Conservation (phyloP, 495 filamentous ascomycete genomes). For the Neurospora sp. region DNA sequence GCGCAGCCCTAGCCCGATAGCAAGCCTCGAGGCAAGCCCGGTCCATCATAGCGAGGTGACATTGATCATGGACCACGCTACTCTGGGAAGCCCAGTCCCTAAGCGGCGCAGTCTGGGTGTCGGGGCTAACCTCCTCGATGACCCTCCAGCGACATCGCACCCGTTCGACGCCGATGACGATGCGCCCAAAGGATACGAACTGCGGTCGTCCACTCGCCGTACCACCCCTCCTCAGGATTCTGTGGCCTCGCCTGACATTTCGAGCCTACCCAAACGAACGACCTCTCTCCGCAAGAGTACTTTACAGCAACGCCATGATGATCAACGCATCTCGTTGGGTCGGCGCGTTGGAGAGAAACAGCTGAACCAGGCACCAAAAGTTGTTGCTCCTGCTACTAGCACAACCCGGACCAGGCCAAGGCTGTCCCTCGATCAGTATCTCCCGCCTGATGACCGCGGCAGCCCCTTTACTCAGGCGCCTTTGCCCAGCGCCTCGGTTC, state of each 20-base stretch:
- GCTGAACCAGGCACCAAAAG: slow-evolving; percentile 29
- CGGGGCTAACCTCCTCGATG: slow-evolving; percentile 64
- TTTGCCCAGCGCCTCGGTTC: slow-evolving; percentile 46
- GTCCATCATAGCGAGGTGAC: slow-evolving; percentile 85
- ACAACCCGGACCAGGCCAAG: slow-evolving; percentile 47
- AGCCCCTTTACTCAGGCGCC: slow-evolving; percentile 50
- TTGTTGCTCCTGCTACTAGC: slow-evolving; percentile 38
- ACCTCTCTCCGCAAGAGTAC: slow-evolving; percentile 79
- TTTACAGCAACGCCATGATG: slow-evolving; percentile 62
- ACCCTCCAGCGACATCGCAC: slow-evolving; percentile 26
- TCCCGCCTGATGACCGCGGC: slow-evolving; percentile 48
- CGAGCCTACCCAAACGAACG: slow-evolving; percentile 38
- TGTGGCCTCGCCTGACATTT: not conserved
- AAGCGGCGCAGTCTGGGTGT: slow-evolving; percentile 68
- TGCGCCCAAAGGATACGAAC: slow-evolving; percentile 31
- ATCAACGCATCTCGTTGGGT: slow-evolving; percentile 50
- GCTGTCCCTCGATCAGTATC: slow-evolving; percentile 66
- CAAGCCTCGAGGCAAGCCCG: slow-evolving; percentile 37
- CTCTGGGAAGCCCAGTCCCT: slow-evolving; percentile 70
- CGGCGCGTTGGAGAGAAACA: slow-evolving; percentile 37
- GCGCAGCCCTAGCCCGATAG: not conserved
- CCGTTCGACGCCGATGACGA: slow-evolving; percentile 36
- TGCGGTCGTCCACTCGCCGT: slow-evolving; percentile 19
- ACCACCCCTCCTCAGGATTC: slow-evolving; percentile 18
- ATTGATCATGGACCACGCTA: slow-evolving; percentile 72